Percentiles rank a stretch among this genome's conserved stretches.
Evolutionary conservation across 371 early-diverging fungal species (phyloP).

Genomic region (Mortierella sp.): DNA sequence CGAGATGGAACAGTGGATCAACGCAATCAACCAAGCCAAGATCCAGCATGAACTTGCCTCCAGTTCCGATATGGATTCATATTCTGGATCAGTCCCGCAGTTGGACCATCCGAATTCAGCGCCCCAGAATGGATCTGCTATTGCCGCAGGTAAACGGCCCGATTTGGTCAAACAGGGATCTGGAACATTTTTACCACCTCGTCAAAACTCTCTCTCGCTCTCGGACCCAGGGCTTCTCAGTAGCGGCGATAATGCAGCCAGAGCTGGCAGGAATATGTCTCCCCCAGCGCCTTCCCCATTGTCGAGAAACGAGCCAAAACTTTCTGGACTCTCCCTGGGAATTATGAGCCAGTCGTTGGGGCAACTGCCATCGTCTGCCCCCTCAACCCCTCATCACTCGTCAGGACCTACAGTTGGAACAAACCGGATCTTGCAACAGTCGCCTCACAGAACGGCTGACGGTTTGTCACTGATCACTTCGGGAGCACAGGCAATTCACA

Average conservation of each 20-base stretch:
- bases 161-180: slow-evolving; percentile 46
- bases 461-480: slow-evolving; percentile 41
- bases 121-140: slow-evolving; percentile 10
- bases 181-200: slow-evolving; percentile 30
- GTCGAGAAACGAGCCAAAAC: slow-evolving; percentile 20
- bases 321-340: slow-evolving; percentile 39
- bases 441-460: slow-evolving; percentile 13
- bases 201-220: slow-evolving; percentile 34
- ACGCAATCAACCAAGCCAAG: slow-evolving; percentile 69
- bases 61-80: slow-evolving; percentile 51
- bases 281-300: slow-evolving; percentile 17
- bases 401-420: slow-evolving; percentile 1
- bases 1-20: slow-evolving; percentile 82
- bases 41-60: slow-evolving; percentile 57
- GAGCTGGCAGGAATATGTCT: slow-evolving; percentile 15
- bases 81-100: slow-evolving; percentile 30
- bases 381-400: neutral
- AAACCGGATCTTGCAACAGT: slow-evolving; percentile 13
- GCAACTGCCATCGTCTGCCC: slow-evolving; percentile 22
- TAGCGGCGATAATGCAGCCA: neutral
- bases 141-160: slow-evolving; percentile 3
- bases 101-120: slow-evolving; percentile 29
- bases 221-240: slow-evolving; percentile 41
- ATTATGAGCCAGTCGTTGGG: slow-evolving; percentile 41
- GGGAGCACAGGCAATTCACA: slow-evolving; percentile 36